A percentile compares a stretch with the other conserved stretches of the same genome.
phyloP scores from a whole-genome alignment of 1,284 basidiomycete species.

The Melampsora americana region DNA sequence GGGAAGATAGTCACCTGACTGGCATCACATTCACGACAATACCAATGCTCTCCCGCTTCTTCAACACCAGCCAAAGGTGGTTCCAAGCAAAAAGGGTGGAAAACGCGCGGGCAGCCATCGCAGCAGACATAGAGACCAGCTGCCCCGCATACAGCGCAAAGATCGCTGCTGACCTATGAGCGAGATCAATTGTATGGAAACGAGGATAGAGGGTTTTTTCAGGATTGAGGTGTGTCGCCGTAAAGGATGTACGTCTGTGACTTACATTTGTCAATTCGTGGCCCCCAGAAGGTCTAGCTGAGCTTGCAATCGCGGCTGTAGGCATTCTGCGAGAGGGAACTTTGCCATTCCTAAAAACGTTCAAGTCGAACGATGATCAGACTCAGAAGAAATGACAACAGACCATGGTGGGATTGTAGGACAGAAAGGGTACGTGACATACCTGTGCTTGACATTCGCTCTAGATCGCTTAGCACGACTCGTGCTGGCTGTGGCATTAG shows the following conservation, averaged over 20 bases:
- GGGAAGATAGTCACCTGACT: not conserved
- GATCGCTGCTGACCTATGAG: conserved; percentile 1
- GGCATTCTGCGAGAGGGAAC: conserved; percentile 9
- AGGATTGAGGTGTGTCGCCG: not conserved
- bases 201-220: not conserved
- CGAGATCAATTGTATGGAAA: not conserved
- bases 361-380: not conserved
- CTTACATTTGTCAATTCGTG: conserved; percentile 1
- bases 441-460: conserved; percentile 14
- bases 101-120: conserved; percentile 16
- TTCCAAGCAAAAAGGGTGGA: conserved; percentile 23
- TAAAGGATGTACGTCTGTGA: not conserved
- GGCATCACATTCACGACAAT: conserved; percentile 12
- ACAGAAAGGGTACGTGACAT: not conserved
- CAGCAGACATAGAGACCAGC: conserved; percentile 26
- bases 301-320: not conserved
- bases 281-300: not conserved
- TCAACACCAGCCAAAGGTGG: conserved; percentile 13
- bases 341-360: not conserved
- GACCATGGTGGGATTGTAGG: not conserved
- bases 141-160: conserved; percentile 16
- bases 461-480: conserved; percentile 6
- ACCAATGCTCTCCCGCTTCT: conserved; percentile 18
- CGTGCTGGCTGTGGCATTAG: not conserved
- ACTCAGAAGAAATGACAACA: not conserved